phyloP scores from a whole-genome alignment of 495 filamentous ascomycete species.

The Cairneyella variabilis region DNA sequence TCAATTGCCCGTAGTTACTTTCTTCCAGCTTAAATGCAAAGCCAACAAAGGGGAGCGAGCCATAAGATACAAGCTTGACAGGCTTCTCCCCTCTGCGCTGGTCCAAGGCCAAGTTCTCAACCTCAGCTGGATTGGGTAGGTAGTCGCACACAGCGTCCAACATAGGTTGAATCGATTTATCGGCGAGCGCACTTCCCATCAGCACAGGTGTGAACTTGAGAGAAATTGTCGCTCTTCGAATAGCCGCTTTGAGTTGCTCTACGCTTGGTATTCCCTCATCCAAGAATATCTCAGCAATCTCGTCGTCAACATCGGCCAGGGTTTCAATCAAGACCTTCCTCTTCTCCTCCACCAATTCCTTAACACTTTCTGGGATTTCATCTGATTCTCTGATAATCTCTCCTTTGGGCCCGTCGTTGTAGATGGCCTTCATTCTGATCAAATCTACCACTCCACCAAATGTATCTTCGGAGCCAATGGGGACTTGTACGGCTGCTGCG shows the following conservation, averaged over 20 bases:
- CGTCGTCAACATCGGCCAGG: constrained; percentile 94
- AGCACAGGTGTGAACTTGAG: constrained; percentile 94
- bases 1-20: constrained; percentile 97
- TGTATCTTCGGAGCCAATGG: constrained; percentile 87
- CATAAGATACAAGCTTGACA: constrained; percentile 87
- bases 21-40: constrained; percentile 99
- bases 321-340: constrained; percentile 86
- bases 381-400: constrained; percentile 65
- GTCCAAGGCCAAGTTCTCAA: constrained; percentile 88
- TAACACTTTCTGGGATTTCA: constrained; percentile 74
- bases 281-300: constrained; percentile 95
- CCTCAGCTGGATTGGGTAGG: constrained; percentile 88
- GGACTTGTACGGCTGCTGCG: constrained; percentile 92
- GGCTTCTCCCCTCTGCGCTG: constrained; percentile 68
- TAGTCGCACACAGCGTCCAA: constrained; percentile 95
- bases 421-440: constrained; percentile 86
- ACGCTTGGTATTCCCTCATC: constrained; percentile 74
- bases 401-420: constrained; percentile 81
- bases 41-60: constrained; percentile 88
- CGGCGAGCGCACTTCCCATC: constrained; percentile 92
- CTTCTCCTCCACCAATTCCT: constrained; percentile 71
- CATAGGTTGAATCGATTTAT: constrained; percentile 96
- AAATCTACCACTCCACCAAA: constrained; percentile 95
- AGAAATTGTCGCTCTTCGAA: constrained; percentile 80
- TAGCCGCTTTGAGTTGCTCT: constrained; percentile 83